Conservation (phyloP, 2,329 filamentous ascomycete species). For the Alternaria burnsii region DNA sequence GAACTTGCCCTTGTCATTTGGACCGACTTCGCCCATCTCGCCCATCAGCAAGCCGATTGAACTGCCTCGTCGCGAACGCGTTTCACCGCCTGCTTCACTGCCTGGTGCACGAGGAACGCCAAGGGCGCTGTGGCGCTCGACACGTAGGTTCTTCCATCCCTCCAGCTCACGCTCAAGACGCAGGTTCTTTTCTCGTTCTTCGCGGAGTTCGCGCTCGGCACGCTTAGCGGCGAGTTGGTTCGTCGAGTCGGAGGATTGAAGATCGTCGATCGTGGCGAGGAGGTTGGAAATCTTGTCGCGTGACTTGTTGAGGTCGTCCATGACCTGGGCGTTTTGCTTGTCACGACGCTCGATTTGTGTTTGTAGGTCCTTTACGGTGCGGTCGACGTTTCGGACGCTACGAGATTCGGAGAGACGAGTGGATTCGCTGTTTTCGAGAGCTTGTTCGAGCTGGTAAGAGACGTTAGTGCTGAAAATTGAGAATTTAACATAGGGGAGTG, state of each 20-base stretch:
- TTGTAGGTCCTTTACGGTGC: constrained; percentile 91
- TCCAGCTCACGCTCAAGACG: constrained; percentile 89
- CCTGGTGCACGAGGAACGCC: constrained; percentile 46
- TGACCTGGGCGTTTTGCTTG: constrained; percentile 80
- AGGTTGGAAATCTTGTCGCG: constrained; percentile 92
- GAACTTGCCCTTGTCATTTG: constrained; percentile 44
- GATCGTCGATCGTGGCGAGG: constrained; percentile 88
- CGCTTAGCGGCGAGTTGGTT: constrained; percentile 83
- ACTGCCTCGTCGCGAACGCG: constrained; percentile 54
- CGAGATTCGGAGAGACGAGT: constrained; percentile 83
- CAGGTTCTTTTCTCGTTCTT: constrained; percentile 83
- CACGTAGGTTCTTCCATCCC: constrained; percentile 75
- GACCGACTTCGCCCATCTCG: constrained; percentile 45
- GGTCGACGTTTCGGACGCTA: constrained; percentile 90
- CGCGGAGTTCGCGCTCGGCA: constrained; percentile 86
- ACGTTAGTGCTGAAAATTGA: constrained; percentile 20
- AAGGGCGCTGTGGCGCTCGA: constrained; percentile 62
- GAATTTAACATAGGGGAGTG: background rate
- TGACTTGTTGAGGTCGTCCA: constrained; percentile 83
- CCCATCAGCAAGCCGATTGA: constrained; percentile 52
- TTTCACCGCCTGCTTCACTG: constrained; percentile 55
- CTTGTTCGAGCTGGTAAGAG: constrained; percentile 76
- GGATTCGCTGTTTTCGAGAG: constrained; percentile 83
- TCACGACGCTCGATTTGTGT: constrained; percentile 92
- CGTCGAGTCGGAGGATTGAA: constrained; percentile 85